Evolutionary conservation across 306 rosid species (phyloP), one percentile per base, ranked within the genome.

Genomic region (Potentilla sterilis): DNA sequence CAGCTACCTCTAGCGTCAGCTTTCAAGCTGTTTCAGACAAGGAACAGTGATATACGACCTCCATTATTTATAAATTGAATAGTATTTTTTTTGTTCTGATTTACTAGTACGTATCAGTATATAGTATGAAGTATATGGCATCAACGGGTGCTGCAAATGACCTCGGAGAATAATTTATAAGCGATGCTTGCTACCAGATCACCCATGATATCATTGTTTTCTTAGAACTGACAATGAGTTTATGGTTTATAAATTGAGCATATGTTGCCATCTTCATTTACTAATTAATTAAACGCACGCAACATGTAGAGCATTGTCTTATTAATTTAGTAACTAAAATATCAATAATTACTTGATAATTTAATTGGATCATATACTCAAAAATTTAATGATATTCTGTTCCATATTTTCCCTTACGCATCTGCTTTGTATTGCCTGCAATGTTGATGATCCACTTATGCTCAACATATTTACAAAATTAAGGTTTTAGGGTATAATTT

Each of bases 191-290:
- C 15, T 9, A 38, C 6, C 5, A 65, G 28, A 41, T 38, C 46
- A 37, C 14, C 3, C 14, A 2, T 7, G 49, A 38, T 40, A 21
- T 54, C 75, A 48, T 48, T 34, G 18, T 69, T 69, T 46, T 21
- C 66, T 52, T 72, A 6, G 66, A 72, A 58, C n/a, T 73, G 77
- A 73, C 52, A 40, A 55, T 38, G 19, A 57, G 58, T 44, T 22
- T 2, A 21, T 40, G 49, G 14, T 15, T 44, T 38, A 10, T 2
- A 3, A 1, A 44, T 10, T 13, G 48, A 10, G 48, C 48, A 34
- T 61, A 64, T 16, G 28, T 64, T 64, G 47, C 24, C 46, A 64
- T 64, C 19, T 62, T 62, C 42, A 62, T n/a, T 8, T 51, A 51
- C 22, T 51, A 49, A 18, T 18, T 49, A 49, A 5, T 18, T 49